These are phyloP conservation scores for Camellia granthamiana DNA, from an alignment of 148 eudicot genomes.

Conservation along the genomic window DNA sequence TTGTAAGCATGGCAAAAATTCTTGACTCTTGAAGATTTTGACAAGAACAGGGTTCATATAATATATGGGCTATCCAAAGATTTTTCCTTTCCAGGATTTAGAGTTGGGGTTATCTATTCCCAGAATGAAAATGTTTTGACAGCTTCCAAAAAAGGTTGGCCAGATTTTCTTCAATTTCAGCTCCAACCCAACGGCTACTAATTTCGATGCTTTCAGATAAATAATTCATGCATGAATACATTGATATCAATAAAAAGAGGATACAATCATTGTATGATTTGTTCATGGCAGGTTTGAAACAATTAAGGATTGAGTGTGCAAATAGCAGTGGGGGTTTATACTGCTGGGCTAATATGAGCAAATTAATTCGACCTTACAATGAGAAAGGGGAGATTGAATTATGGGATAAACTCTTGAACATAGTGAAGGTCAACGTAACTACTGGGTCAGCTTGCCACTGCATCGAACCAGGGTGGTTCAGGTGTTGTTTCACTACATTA, in stretches of 20 bases:
- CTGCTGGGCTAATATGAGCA: slow-evolving; percentile 87
- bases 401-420: slow-evolving; percentile 75
- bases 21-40: slow-evolving; percentile 53
- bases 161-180: slow-evolving; percentile 72
- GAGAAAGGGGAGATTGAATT: slow-evolving; percentile 90
- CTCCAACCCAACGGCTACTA: slow-evolving; percentile 69
- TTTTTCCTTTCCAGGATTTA: slow-evolving; percentile 62
- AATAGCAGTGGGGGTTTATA: slow-evolving; percentile 78
- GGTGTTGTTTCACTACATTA: slow-evolving; percentile 76
- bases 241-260: slow-evolving; percentile 50
- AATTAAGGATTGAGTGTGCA: slow-evolving; percentile 60
- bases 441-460: slow-evolving; percentile 89
- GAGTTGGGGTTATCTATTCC: slow-evolving; percentile 73
- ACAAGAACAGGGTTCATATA: slow-evolving; percentile 71
- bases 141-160: slow-evolving; percentile 60
- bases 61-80: slow-evolving; percentile 79
- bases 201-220: slow-evolving; percentile 70
- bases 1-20: slow-evolving; percentile 77
- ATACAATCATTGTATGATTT: slow-evolving; percentile 45
- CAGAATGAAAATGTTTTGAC: slow-evolving; percentile 57
- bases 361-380: slow-evolving; percentile 51
- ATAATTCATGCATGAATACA: slow-evolving; percentile 45
- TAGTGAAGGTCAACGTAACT: slow-evolving; percentile 68
- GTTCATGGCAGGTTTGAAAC: slow-evolving; percentile 61
- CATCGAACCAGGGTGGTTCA: slow-evolving; percentile 95